Evolutionary conservation across 2,329 filamentous ascomycete species (phyloP).

Genomic region (Colletotrichum gigasporum): DNA sequence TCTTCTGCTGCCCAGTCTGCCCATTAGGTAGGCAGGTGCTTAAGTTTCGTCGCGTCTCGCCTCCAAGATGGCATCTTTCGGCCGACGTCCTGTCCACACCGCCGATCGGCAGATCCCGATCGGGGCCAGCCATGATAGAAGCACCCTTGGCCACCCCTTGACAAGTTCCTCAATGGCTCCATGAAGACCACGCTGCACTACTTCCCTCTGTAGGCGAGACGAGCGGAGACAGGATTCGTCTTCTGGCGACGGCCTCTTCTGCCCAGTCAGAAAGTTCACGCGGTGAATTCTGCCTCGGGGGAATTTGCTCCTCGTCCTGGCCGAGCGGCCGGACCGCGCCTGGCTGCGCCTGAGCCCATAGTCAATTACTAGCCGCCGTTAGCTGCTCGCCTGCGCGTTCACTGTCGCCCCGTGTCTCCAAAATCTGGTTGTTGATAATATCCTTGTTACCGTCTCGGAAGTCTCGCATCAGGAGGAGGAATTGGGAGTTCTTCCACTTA

Average conservation of each 20-base stretch:
- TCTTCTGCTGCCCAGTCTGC: too few species aligned
- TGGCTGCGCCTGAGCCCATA: not conserved
- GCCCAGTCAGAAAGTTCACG: not conserved
- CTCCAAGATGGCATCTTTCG: too few species aligned
- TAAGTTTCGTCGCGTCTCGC: too few species aligned
- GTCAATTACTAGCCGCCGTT: not conserved
- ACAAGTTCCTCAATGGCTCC: not conserved
- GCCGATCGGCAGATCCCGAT: too few species aligned
- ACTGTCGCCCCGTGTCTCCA: conserved; percentile 35
- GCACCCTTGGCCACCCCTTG: too few species aligned
- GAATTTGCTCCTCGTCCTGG: not conserved
- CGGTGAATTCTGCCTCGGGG: not conserved
- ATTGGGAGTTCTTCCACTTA: conserved; percentile 58
- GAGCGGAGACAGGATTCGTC: not conserved
- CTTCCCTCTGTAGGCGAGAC: not conserved
- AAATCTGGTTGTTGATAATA: conserved; percentile 52
- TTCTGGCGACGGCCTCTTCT: not conserved
- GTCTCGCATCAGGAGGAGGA: conserved; percentile 55
- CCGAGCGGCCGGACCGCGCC: too few species aligned
- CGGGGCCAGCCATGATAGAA: too few species aligned
- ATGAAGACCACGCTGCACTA: not conserved
- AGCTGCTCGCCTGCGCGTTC: not conserved
- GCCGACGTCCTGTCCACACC: too few species aligned
- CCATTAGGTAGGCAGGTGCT: too few species aligned
- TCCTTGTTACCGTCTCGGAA: conserved; percentile 56